These are phyloP conservation scores for Erigeron philadelphicus DNA, from an alignment of 140 eudicot species.

Conservation along the genomic window DNA sequence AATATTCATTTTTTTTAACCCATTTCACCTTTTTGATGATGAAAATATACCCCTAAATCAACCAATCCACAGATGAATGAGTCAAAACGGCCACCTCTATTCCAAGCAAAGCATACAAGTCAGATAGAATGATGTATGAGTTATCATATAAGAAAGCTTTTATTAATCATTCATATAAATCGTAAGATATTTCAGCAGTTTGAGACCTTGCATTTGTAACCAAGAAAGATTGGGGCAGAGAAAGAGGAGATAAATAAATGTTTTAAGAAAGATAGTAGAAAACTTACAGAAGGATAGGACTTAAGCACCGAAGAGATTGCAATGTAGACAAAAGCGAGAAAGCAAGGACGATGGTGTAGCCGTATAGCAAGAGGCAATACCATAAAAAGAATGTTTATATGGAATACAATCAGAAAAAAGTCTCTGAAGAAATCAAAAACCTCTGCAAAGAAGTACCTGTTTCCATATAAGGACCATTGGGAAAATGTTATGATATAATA, in stretches of 20 bases:
- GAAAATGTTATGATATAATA: background rate
- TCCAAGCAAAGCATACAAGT: background rate
- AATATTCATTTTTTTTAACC: background rate
- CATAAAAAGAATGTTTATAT: constrained; percentile 86
- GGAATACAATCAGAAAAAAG: constrained; percentile 82
- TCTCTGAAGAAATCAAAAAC: constrained; percentile 88
- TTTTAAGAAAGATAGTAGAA: background rate
- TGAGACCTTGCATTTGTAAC: background rate
- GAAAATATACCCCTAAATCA: background rate
- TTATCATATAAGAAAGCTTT: background rate
- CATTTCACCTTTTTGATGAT: background rate
- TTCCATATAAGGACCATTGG: constrained; percentile 19
- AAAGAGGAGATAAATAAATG: background rate
- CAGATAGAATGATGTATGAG: background rate
- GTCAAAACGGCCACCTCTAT: background rate
- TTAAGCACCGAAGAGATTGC: constrained; percentile 87
- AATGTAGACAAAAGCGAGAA: constrained; percentile 79
- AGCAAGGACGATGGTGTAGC: constrained; percentile 78
- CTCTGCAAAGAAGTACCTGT: constrained; percentile 99
- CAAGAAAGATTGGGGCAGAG: background rate
- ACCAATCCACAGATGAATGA: background rate
- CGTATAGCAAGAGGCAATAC: constrained; percentile 87
- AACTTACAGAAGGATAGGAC: constrained; percentile 87
- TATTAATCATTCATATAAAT: background rate
- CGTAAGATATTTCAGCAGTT: background rate